Base-by-base conservation (phyloP, 139 green algal species). In the Micractinium conductrix region DNA sequence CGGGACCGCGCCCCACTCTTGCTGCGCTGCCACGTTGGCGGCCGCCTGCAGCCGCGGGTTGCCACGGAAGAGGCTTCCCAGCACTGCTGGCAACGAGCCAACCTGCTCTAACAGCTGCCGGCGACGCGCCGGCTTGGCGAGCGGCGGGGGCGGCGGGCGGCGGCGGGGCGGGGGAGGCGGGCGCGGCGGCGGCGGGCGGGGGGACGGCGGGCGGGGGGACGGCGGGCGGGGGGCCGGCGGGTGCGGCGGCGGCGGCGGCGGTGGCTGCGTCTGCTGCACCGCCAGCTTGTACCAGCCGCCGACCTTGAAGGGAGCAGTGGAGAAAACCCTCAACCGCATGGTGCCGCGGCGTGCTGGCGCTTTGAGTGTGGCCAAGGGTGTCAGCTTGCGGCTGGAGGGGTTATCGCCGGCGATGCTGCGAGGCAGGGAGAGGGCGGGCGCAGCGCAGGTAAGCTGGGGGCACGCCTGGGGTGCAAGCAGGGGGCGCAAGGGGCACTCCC, bases 241-340 rank as follows among this genome's bases (percentile, higher is more conserved):
- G 62, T 69, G 4, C 28, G 30, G 63, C 63, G 16, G 5, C 30
- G 30, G 2, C 14, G n/a, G n/a, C 22, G 40, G 7, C 30, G n/a
- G 63, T 40, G 48, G 48, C 12, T 58, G 63, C 33, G 30, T 55
- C 12, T 55, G 40, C 8, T 24, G 7, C 22, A 53, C 42, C 40
- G 70, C 70, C 70, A 78, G 42, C 70, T 78, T 78, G 42, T 78
- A 78, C 70, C 70, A 78, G 26, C 35, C 26, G 6, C 70, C 70
- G 1, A 22, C 70, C 4, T 14, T 22, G 14, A 78, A 53, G 8
- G 42, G 42, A 0, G 28, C 30, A 14, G 42, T 78, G 43, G n/a
- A 37, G 38, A 21, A 40, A 10, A 78, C 70, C 21, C 38, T 37
- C 42, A 76, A 24, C 12, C 70, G 42, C 40, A 24, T 38, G 40